Evolutionary conservation across 192 early-diverging fungal genomes (phyloP).

Genomic region (Phycomyces blakesleeanus): DNA sequence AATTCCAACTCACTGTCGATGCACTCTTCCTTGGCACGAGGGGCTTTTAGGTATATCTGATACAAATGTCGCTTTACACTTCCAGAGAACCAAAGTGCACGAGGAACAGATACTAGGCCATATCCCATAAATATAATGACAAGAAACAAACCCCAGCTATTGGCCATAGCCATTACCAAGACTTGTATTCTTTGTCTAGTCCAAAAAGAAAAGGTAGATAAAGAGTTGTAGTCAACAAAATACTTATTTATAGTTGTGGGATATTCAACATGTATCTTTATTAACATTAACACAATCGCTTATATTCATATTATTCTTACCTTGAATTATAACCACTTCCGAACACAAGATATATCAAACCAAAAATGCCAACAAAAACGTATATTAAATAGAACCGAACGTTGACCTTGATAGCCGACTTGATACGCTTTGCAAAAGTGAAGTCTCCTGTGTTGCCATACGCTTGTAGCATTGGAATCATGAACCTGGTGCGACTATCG

Average conservation of each 20-base stretch:
- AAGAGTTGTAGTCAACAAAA: no score
- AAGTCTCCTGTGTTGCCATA: constrained; percentile 90
- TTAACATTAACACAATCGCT: neutral
- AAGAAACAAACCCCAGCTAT: constrained; percentile 90
- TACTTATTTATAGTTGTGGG: no score
- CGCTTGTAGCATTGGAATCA: constrained; percentile 79
- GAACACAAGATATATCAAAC: constrained; percentile 66
- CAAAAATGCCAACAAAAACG: constrained; percentile 63
- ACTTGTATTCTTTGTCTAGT: constrained; percentile 35
- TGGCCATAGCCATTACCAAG: constrained; percentile 88
- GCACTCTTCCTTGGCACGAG: constrained; percentile 72
- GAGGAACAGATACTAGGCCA: constrained; percentile 87
- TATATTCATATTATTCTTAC: constrained; percentile 8
- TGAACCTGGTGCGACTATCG: constrained; percentile 41
- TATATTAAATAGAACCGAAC: constrained; percentile 74
- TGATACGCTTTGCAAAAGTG: constrained; percentile 58
- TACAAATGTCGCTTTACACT: constrained; percentile 57
- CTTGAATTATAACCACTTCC: constrained; percentile 28
- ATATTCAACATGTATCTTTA: no score
- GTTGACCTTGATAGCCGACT: constrained; percentile 76
- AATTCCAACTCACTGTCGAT: constrained; percentile 84
- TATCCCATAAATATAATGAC: constrained; percentile 90
- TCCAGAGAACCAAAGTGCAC: constrained; percentile 77
- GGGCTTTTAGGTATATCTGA: constrained; percentile 62
- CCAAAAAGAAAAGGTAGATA: constrained; percentile 26